A percentile compares a stretch with the other conserved stretches of the same genome.
Evolutionary conservation across 2,329 filamentous ascomycete species (phyloP).

Genomic region (Exophiala dermatitidis): DNA sequence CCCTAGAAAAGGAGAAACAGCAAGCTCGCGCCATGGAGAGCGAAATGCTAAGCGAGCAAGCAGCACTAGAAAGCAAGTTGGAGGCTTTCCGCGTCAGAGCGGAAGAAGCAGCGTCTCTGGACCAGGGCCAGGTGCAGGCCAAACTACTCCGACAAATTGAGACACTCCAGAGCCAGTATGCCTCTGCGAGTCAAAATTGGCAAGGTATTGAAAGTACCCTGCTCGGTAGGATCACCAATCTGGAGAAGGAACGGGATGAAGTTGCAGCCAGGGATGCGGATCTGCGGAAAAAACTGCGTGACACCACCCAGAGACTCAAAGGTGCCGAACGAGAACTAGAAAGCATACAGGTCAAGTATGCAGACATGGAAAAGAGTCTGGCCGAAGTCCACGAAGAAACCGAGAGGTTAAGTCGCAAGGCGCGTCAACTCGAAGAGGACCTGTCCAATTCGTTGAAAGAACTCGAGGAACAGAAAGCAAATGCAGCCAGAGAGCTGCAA

Average conservation of each 20-base stretch:
- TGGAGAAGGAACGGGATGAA: conserved; percentile 90
- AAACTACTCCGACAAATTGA: conserved; percentile 92
- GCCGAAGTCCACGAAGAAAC: conserved; percentile 58
- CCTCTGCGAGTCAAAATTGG: conserved; percentile 93
- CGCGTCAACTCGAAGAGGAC: conserved; percentile 51
- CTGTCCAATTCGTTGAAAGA: conserved; percentile 53
- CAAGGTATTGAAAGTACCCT: conserved; percentile 88
- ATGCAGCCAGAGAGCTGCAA: conserved; percentile 50
- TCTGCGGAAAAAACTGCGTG: conserved; percentile 79
- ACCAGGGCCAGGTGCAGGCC: conserved; percentile 72
- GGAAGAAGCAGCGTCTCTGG: conserved; percentile 81
- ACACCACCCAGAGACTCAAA: conserved; percentile 63
- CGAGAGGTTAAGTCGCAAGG: conserved; percentile 38
- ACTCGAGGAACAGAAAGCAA: conserved; percentile 52
- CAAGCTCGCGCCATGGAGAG: conserved; percentile 60
- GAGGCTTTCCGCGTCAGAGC: conserved; percentile 77
- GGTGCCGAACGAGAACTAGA: conserved; percentile 79
- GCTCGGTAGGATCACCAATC: conserved; percentile 62
- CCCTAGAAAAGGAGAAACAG: conserved; percentile 65
- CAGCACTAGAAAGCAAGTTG: conserved; percentile 75
- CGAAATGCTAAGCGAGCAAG: conserved; percentile 72
- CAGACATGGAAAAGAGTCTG: conserved; percentile 48
- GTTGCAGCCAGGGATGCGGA: conserved; percentile 75
- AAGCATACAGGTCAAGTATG: conserved; percentile 43
- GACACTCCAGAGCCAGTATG: conserved; percentile 90